These are phyloP conservation scores for Panicum hallii DNA, from an alignment of 202 grass and related monocot species.

Conservation along the genomic window DNA sequence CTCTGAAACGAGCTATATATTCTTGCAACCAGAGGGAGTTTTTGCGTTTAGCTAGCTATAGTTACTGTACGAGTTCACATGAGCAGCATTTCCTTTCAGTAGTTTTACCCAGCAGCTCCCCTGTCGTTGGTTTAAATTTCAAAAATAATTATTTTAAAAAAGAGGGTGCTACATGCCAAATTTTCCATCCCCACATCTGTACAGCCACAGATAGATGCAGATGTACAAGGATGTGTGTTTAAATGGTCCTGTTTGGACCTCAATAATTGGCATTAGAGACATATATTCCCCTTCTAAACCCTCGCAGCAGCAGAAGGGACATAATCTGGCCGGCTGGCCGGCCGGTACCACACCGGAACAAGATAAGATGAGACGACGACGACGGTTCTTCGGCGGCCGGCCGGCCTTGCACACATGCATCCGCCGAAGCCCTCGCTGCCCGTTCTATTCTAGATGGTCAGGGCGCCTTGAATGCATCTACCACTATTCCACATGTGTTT, in stretches of 20 bases:
- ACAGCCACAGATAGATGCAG: conserved; percentile 8
- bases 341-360: conserved; percentile 38
- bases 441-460: conserved; percentile 53
- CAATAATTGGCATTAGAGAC: conserved; percentile 42
- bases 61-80: neutral
- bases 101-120: neutral
- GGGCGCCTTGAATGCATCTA: conserved; percentile 43
- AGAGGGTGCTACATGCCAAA: neutral
- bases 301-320: conserved; percentile 32
- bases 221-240: conserved; percentile 1
- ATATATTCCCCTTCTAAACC: conserved; percentile 42
- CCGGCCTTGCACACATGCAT: neutral
- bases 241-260: conserved; percentile 37
- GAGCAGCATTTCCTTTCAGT: neutral
- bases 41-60: neutral
- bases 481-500: conserved; percentile 12
- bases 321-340: neutral
- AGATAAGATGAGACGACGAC: conserved; percentile 11
- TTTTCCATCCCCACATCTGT: conserved; percentile 16
- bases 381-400: neutral
- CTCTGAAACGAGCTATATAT: neutral
- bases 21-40: neutral
- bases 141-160: neutral
- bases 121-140: neutral
- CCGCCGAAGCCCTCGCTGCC: conserved; percentile 24